phyloP scores from a whole-genome alignment of 1,284 basidiomycete species.

The Sporisorium sorghi region DNA sequence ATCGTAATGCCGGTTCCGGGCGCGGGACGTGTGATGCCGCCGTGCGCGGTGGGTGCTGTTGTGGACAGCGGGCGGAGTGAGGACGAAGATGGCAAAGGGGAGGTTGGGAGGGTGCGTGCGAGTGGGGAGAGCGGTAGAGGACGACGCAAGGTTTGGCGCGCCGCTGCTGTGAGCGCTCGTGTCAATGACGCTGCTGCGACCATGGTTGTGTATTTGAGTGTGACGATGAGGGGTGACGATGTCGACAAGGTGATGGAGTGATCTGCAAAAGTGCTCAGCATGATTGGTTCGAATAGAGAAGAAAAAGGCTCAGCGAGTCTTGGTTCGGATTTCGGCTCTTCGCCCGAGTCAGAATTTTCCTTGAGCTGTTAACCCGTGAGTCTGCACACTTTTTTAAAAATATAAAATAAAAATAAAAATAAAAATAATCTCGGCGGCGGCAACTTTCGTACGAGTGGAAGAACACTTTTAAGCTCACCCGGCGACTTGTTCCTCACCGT shows the following conservation, averaged over 20 bases:
- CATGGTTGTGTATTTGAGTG: too few relatives aligned
- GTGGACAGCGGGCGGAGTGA: conserved; percentile 13
- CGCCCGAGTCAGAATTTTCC: not conserved
- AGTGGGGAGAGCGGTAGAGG: not conserved
- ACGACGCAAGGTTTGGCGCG: not conserved
- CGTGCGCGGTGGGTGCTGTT: conserved; percentile 66
- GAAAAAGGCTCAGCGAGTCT: not conserved
- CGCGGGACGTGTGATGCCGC: conserved; percentile 74
- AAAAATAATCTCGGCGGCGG: too few relatives aligned
- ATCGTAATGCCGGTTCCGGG: conserved; percentile 80
- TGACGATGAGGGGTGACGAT: not conserved
- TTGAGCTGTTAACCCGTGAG: too few relatives aligned
- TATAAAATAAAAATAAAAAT: not conserved
- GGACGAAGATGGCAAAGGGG: not conserved
- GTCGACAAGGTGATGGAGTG: not conserved
- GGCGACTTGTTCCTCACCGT: conserved; percentile 9
- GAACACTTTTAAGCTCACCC: not conserved
- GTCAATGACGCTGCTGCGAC: conserved; percentile 6
- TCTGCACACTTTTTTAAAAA: too few relatives aligned
- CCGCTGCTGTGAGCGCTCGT: not conserved
- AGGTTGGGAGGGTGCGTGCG: not conserved
- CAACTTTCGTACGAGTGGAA: conserved; percentile 22
- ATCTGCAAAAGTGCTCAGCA: not conserved
- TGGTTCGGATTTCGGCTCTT: conserved; percentile 15
- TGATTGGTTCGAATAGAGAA: conserved; percentile 7